Conservation (phyloP, 176 grass and related monocot genomes). For the Bothriochloa decipiens region DNA sequence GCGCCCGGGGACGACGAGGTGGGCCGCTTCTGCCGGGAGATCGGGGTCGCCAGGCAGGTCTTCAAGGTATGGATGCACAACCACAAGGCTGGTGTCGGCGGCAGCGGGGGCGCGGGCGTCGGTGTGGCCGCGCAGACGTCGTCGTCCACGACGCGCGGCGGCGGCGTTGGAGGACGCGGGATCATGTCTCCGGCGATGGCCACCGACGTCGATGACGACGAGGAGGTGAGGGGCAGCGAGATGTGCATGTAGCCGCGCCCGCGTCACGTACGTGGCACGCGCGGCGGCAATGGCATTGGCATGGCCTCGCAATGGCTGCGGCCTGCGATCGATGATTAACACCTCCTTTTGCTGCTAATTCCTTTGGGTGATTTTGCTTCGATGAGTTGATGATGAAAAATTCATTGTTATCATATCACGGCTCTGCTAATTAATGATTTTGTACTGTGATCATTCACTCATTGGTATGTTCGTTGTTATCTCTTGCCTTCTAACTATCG, state of each 20-base stretch:
- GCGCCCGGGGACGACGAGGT: slow-evolving; percentile 74
- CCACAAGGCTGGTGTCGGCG: slow-evolving; percentile 61
- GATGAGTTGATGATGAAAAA: slow-evolving; percentile 26
- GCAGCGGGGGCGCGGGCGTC: slow-evolving; percentile 13
- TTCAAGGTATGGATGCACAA: slow-evolving; percentile 99
- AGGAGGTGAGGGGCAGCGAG: slow-evolving; percentile 62
- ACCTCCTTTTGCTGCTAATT: slow-evolving; percentile 29
- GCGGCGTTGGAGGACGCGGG: slow-evolving; percentile 16
- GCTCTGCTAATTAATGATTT: slow-evolving; percentile 35
- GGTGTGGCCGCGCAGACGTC: slow-evolving; percentile 45
- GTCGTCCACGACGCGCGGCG: slow-evolving; percentile 63
- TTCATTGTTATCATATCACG: slow-evolving; percentile 50
- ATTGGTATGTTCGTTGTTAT: slow-evolving; percentile 5
- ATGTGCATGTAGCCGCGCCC: slow-evolving; percentile 53
- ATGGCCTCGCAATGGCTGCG: not conserved
- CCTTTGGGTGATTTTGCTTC: slow-evolving; percentile 43
- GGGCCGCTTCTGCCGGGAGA: slow-evolving; percentile 75
- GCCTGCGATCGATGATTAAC: slow-evolving; percentile 35
- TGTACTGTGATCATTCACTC: slow-evolving; percentile 1
- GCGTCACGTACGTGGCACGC: not conserved
- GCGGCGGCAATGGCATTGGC: not conserved
- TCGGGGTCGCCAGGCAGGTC: slow-evolving; percentile 76
- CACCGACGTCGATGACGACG: slow-evolving; percentile 47
- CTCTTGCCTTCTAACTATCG: not conserved
- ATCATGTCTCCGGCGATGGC: slow-evolving; percentile 41